Evolutionary conservation across 192 early-diverging fungal species (phyloP).

Genomic region (Pilaira anomala): DNA sequence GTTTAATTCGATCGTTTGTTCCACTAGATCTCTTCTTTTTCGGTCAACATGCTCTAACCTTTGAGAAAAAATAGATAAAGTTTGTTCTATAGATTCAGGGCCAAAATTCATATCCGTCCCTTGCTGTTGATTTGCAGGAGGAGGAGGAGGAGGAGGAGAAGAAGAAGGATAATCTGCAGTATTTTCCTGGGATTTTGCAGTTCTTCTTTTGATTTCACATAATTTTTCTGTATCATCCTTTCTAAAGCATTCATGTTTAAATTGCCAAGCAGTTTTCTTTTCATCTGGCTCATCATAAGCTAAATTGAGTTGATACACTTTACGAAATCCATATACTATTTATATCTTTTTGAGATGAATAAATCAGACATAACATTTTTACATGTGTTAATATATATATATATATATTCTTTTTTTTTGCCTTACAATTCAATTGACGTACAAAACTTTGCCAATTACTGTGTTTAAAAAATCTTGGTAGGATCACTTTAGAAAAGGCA

Average conservation of each 20-base stretch:
- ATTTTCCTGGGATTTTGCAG: too few species aligned
- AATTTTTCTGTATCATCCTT: constrained; percentile 30
- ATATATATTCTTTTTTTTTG: too few species aligned
- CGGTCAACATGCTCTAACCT: too few species aligned
- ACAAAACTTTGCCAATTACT: constrained; percentile 22
- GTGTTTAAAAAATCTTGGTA: constrained; percentile 21
- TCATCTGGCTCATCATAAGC: constrained; percentile 52
- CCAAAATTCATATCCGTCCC: too few species aligned
- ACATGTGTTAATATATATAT: too few species aligned
- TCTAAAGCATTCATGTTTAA: constrained; percentile 81
- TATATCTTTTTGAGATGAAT: neutral
- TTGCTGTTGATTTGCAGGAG: too few species aligned
- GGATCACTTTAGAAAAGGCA: constrained; percentile 5
- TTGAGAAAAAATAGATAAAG: neutral
- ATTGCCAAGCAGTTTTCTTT: constrained; percentile 76
- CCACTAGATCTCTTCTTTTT: too few species aligned
- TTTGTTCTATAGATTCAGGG: neutral
- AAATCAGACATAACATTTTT: too few species aligned
- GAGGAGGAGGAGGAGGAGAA: too few species aligned
- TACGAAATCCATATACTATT: constrained; percentile 20
- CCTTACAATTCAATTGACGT: constrained; percentile 18
- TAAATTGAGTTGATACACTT: constrained; percentile 29
- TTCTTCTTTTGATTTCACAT: too few species aligned
- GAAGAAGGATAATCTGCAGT: too few species aligned
- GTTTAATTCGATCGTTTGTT: too few species aligned